Conservation (phyloP, 768 basidiomycete genomes). For the Kwoniella heveanensis region DNA sequence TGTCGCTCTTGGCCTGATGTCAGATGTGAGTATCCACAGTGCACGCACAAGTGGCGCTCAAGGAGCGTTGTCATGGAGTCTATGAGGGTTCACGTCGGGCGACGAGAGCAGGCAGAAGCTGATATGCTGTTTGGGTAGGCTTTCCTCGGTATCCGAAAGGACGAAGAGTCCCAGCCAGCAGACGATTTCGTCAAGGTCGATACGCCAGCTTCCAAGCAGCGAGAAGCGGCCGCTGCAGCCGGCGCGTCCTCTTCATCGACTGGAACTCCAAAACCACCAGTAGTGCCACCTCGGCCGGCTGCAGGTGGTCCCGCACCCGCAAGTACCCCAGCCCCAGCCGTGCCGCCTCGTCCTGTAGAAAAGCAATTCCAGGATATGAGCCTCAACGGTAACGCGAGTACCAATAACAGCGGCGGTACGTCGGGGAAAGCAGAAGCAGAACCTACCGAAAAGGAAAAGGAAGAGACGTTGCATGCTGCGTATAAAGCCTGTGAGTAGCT, state of each 20-base stretch:
- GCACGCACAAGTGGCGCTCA: too few species aligned
- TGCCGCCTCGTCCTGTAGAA: conserved; percentile 30
- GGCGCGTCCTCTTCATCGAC: not conserved
- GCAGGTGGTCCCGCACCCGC: not conserved
- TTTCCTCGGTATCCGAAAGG: conserved; percentile 50
- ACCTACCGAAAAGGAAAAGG: conserved; percentile 10
- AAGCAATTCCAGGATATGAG: not conserved
- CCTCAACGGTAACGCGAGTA: not conserved
- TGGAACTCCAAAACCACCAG: conserved; percentile 8
- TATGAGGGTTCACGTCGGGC: not conserved
- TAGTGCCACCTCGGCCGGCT: conserved; percentile 3
- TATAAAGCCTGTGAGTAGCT: conserved; percentile 28
- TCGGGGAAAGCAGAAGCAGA: not conserved
- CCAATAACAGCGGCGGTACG: not conserved
- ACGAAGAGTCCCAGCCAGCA: conserved; percentile 33
- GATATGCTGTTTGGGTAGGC: conserved; percentile 34
- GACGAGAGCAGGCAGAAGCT: not conserved
- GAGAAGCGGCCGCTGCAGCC: conserved; percentile 35
- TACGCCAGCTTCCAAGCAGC: conserved; percentile 50
- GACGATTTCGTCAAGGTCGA: conserved; percentile 55
- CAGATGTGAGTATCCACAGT: conserved; percentile 45
- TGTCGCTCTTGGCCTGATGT: conserved; percentile 51
- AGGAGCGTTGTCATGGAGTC: too few species aligned
- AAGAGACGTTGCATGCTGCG: conserved; percentile 27
- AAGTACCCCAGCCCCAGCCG: conserved; percentile 3